Evolutionary conservation across 129 eudicot species (phyloP).

Genomic region (Artemisia argyi): DNA sequence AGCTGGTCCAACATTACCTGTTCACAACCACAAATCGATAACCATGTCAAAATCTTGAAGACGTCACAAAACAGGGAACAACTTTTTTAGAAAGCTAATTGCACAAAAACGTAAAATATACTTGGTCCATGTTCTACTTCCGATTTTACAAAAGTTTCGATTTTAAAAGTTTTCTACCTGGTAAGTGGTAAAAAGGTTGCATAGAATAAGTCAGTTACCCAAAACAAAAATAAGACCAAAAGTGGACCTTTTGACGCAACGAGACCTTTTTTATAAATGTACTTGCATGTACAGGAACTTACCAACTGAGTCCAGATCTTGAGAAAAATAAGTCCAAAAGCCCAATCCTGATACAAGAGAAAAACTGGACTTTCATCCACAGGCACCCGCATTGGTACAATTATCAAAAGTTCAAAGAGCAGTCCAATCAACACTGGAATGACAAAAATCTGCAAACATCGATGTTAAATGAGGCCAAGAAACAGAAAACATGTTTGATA

Average conservation of each 20-base stretch:
- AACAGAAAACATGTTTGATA: not conserved
- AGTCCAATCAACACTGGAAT: slow-evolving; percentile 85
- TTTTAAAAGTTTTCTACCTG: no score
- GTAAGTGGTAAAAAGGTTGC: no score
- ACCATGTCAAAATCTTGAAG: no score
- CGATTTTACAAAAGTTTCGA: no score
- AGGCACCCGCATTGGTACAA: slow-evolving; percentile 91
- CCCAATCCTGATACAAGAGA: slow-evolving; percentile 95
- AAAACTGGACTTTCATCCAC: slow-evolving; percentile 89
- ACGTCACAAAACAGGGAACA: no score
- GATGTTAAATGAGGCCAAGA: not conserved
- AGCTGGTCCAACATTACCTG: slow-evolving; percentile 94
- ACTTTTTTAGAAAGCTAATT: no score
- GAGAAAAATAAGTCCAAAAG: slow-evolving; percentile 76
- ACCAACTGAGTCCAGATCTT: slow-evolving; percentile 97
- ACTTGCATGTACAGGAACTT: slow-evolving; percentile 17
- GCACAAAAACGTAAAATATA: no score
- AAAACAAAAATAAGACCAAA: no score
- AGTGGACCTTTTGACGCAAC: no score
- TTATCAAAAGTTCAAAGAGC: slow-evolving; percentile 82
- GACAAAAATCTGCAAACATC: slow-evolving; percentile 59
- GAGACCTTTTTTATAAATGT: not conserved
- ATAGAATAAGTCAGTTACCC: no score
- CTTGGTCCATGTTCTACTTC: no score
- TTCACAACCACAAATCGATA: not conserved